Evolutionary conservation across 225 moss, liverwort and hornwort species (phyloP).

Genomic region (Bryoerythrophyllum caledonicum): DNA sequence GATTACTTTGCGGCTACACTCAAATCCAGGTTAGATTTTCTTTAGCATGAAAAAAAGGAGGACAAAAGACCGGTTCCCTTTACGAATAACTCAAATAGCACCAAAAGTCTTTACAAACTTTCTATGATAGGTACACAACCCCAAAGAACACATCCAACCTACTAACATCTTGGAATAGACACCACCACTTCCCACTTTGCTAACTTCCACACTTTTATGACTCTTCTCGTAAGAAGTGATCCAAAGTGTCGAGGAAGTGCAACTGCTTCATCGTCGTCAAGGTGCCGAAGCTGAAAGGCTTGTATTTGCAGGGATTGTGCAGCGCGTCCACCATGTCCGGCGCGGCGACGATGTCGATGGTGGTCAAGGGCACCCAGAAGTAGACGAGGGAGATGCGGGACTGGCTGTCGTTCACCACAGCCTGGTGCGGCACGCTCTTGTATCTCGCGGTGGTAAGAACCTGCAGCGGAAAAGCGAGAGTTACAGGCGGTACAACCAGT

Average conservation of each 20-base stretch:
- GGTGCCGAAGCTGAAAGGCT: conserved; percentile 28
- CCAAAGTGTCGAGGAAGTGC: conserved; percentile 30
- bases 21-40: no score
- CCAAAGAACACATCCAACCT: no score
- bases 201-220: no score
- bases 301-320: conserved; percentile 24
- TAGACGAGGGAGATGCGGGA: conserved; percentile 46
- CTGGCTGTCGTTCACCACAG: conserved; percentile 44
- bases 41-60: no score
- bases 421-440: conserved; percentile 53
- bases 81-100: no score
- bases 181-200: no score
- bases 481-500: background rate
- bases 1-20: no score
- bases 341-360: conserved; percentile 32
- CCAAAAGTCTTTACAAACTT: no score
- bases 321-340: conserved; percentile 41
- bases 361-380: conserved; percentile 38
- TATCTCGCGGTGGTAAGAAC: conserved; percentile 46
- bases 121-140: no score
- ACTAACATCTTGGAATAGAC: no score
- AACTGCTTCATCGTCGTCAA: conserved; percentile 32
- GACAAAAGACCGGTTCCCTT: no score
- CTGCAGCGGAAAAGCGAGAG: no score
- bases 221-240: conserved; percentile 29